Conservation (phyloP, 441 rosid genomes). For the Pelargonium fulgidum region DNA sequence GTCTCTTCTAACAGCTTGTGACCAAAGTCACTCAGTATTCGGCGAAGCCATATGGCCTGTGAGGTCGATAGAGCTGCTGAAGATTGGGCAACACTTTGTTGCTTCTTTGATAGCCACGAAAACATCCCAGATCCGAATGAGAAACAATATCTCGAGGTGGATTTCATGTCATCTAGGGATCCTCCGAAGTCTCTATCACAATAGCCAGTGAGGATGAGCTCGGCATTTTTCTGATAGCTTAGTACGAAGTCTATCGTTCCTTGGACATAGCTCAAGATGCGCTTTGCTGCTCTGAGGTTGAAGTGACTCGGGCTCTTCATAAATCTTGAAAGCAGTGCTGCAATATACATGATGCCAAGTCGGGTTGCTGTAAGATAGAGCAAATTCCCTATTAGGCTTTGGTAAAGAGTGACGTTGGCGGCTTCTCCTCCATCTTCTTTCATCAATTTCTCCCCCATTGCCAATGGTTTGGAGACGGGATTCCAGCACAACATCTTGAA, state of each 20-base stretch:
- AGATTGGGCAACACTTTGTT: background rate
- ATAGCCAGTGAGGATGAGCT: background rate
- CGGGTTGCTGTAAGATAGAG: background rate
- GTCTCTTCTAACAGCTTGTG: background rate
- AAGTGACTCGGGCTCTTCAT: background rate
- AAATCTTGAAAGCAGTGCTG: background rate
- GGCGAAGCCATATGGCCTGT: background rate
- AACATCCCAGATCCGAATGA: background rate
- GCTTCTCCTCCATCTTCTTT: background rate
- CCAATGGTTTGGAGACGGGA: no score
- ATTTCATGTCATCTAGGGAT: constrained; percentile 1
- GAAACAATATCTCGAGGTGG: background rate
- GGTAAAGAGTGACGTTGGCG: background rate
- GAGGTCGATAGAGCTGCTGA: background rate
- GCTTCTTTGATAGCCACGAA: constrained; percentile 2
- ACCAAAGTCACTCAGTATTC: background rate
- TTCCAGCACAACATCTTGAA: no score
- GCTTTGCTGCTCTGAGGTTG: background rate
- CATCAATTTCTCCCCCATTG: background rate
- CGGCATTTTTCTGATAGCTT: background rate
- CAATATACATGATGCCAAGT: background rate
- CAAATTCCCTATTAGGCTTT: background rate
- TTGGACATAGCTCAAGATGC: background rate
- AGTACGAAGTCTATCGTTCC: background rate
- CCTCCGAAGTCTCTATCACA: constrained; percentile 5